A percentile compares a stretch with the other conserved stretches of the same genome.
Evolutionary conservation across 768 basidiomycete genomes (phyloP).

Genomic region (Phaffia tasmanica): DNA sequence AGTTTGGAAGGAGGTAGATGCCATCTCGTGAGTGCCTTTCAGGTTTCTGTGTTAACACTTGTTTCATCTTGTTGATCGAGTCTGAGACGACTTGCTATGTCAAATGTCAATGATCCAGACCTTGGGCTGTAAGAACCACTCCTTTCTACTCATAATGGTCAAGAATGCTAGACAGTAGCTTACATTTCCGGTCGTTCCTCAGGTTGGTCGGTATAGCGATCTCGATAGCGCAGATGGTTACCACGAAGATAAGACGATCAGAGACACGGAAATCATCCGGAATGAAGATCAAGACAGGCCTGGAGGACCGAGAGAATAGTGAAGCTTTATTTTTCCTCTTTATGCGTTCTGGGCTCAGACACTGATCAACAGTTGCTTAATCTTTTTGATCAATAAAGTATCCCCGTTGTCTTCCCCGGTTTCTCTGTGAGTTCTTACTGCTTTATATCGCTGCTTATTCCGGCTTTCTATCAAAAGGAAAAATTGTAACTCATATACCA

Average conservation of each 20-base stretch:
- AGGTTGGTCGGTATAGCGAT: constrained; percentile 54
- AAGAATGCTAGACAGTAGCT: too few relatives aligned
- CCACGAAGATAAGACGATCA: constrained; percentile 52
- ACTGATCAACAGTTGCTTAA: not conserved
- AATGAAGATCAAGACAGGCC: constrained; percentile 29
- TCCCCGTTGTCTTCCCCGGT: constrained; percentile 68
- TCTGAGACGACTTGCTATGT: not conserved
- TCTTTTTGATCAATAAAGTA: not conserved
- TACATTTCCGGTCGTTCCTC: too few relatives aligned
- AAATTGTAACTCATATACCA: not conserved
- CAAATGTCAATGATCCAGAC: constrained; percentile 62
- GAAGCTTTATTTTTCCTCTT: not conserved
- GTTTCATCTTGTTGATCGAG: constrained; percentile 2
- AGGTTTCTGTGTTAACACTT: not conserved
- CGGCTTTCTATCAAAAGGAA: too few relatives aligned
- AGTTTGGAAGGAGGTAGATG: constrained; percentile 55
- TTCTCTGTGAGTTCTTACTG: constrained; percentile 53
- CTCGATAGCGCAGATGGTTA: constrained; percentile 55
- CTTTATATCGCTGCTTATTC: constrained; percentile 8
- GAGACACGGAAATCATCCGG: constrained; percentile 53
- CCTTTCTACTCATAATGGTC: too few relatives aligned
- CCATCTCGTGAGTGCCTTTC: constrained; percentile 13
- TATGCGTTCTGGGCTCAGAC: not conserved
- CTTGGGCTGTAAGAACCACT: constrained; percentile 48
- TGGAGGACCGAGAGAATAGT: constrained; percentile 13